Evolutionary conservation across 192 early-diverging fungal genomes (phyloP).

Genomic region (Coemansia sp.): DNA sequence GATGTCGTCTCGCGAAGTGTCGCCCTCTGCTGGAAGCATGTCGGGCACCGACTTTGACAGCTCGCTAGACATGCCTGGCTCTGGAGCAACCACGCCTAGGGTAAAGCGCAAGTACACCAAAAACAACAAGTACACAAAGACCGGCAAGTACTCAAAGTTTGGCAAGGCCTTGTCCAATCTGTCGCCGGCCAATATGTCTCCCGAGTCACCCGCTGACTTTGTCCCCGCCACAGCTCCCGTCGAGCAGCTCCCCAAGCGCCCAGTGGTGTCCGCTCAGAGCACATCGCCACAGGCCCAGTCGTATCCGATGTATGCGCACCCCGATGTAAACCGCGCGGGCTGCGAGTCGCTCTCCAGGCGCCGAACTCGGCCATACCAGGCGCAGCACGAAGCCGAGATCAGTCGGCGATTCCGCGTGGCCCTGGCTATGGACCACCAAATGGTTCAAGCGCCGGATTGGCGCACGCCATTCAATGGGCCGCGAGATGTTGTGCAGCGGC

Average conservation of each 20-base stretch:
- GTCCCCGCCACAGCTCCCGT: not conserved
- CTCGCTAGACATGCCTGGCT: not conserved
- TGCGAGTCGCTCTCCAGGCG: constrained; percentile 16
- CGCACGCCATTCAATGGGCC: constrained; percentile 65
- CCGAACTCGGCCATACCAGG: constrained; percentile 16
- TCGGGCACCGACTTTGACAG: constrained; percentile 33
- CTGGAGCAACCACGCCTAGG: constrained; percentile 21
- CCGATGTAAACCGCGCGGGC: constrained; percentile 12
- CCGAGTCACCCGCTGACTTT: not conserved
- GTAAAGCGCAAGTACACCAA: constrained; percentile 47
- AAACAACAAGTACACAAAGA: constrained; percentile 29
- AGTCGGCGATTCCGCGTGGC: constrained; percentile 52
- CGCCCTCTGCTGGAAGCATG: constrained; percentile 25
- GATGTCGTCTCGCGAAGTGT: constrained; percentile 37
- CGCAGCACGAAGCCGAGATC: constrained; percentile 35
- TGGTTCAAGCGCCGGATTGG: constrained; percentile 56
- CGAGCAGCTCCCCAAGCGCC: constrained; percentile 6
- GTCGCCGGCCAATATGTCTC: not conserved
- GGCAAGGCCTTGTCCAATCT: constrained; percentile 14
- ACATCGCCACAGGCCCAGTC: not conserved
- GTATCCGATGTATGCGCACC: constrained; percentile 15
- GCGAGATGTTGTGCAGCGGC: constrained; percentile 63
- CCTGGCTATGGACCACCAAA: constrained; percentile 58
- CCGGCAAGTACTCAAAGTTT: constrained; percentile 6
- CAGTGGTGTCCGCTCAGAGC: not conserved